Conservation (phyloP, 768 basidiomycete genomes). For the Sporobolomyces phaffii region DNA sequence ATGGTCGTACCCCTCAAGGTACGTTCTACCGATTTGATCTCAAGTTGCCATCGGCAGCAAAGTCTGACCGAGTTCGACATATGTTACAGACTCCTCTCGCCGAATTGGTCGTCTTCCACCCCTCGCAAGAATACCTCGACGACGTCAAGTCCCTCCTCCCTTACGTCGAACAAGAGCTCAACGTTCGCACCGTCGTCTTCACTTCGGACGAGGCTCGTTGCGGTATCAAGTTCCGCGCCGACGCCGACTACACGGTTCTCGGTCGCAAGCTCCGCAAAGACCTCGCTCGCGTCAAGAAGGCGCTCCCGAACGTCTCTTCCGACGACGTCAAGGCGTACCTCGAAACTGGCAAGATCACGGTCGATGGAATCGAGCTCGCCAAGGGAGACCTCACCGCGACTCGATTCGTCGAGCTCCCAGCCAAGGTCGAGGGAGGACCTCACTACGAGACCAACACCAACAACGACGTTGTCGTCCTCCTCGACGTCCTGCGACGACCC, state of each 20-base stretch:
- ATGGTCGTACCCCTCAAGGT: constrained; percentile 86
- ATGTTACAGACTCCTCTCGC: constrained; percentile 73
- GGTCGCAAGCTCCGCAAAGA: constrained; percentile 92
- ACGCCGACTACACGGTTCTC: constrained; percentile 90
- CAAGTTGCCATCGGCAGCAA: too few relatives aligned
- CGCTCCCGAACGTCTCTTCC: constrained; percentile 70
- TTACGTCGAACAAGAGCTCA: constrained; percentile 91
- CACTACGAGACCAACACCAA: constrained; percentile 71
- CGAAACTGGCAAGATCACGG: constrained; percentile 65
- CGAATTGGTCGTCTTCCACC: constrained; percentile 89
- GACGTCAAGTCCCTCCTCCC: constrained; percentile 77
- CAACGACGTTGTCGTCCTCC: constrained; percentile 86
- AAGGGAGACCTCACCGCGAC: constrained; percentile 86
- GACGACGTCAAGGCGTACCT: constrained; percentile 75
- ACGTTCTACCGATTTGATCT: constrained; percentile 36
- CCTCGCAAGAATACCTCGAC: constrained; percentile 70
- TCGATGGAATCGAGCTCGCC: constrained; percentile 83
- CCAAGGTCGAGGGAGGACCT: constrained; percentile 54
- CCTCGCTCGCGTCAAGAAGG: constrained; percentile 78
- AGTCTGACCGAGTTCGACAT: too few relatives aligned
- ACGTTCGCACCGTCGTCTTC: constrained; percentile 82
- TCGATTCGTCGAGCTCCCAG: constrained; percentile 78
- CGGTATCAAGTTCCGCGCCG: constrained; percentile 81
- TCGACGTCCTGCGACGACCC: constrained; percentile 80
- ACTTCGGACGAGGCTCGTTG: constrained; percentile 78